Percentiles rank a stretch among this genome's conserved stretches.
Conservation (phyloP, 1,139 yeast genomes). For the Entelexis sorbosivorans region DNA sequence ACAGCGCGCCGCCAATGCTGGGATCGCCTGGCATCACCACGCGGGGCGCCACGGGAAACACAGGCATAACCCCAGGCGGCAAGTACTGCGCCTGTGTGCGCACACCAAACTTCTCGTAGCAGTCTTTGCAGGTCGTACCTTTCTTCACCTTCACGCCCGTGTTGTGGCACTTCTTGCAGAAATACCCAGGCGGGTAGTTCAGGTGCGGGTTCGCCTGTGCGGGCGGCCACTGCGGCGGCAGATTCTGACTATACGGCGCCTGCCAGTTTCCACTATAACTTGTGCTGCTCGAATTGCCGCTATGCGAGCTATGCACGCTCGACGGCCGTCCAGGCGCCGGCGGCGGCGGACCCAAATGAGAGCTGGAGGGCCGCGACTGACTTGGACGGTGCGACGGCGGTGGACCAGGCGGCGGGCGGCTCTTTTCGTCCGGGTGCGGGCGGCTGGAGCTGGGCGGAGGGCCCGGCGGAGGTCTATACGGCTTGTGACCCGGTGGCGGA, state of each 20-base stretch:
- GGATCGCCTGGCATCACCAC: constrained; percentile 75
- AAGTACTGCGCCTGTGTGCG: constrained; percentile 13
- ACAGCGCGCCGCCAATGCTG: constrained; percentile 62
- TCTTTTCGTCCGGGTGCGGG: not conserved
- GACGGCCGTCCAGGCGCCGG: constrained; percentile 2
- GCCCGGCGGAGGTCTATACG: constrained; percentile 1
- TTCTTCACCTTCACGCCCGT: constrained; percentile 60
- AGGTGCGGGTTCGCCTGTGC: constrained; percentile 42
- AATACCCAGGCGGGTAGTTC: constrained; percentile 50
- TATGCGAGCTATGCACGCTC: not conserved
- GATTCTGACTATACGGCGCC: not conserved
- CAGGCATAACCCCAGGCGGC: constrained; percentile 16
- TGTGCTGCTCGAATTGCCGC: not conserved
- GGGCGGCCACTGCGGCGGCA: constrained; percentile 22
- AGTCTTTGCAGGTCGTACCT: constrained; percentile 56
- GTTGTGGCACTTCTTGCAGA: constrained; percentile 62
- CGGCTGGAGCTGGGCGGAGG: not conserved
- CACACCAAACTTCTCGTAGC: constrained; percentile 57
- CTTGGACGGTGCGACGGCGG: not conserved
- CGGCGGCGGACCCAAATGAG: not conserved
- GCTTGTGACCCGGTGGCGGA: not conserved
- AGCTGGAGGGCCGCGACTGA: not conserved
- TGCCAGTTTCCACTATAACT: not conserved
- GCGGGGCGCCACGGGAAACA: constrained; percentile 30
- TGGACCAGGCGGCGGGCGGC: not conserved